Base-by-base conservation (phyloP, 1,284 basidiomycete species). In the Vanrija sp. region DNA sequence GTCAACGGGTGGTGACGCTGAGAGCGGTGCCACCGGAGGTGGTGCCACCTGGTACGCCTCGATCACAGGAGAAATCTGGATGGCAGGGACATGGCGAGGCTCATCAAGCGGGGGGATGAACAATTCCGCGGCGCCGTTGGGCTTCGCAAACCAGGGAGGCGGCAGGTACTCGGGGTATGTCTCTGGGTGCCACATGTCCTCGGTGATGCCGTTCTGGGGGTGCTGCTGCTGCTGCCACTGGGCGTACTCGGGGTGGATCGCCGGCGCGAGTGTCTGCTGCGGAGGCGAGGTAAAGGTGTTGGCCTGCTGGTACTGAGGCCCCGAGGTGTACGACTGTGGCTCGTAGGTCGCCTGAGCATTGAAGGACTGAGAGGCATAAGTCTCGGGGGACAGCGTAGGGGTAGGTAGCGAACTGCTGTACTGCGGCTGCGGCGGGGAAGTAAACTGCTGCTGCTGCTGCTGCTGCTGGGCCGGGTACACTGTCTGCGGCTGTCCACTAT, bases 171-270 rank as follows among this genome's bases (percentile, higher is more conserved):
- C 54, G 1, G 73, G 75, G 49, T 64, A 75, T 3, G 65, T 61
- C 14, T 71, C 66, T 2, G 73, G 69, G 28, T 70, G 64, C 71
- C 71, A 75, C 57, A 77, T 63, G 39, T 69, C 69, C 12, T 65
- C 58, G 39, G 58, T 57, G 25, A 66, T 58, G 19, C 60, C 59
- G 40, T 46, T 42, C 26, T 43, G 48, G 23, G 25, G 23, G 26
- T 39, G 39, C 42, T 39, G 46, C 43, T 38, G 47, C 14, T 34
- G 19, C 16, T 25, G 39, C 44, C 39, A 29, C 23, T 16, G 16
- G 19, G 28, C 25, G 21, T 40, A 15, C n/a, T 14, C 19, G 28
- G 45, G n/a, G n/a, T 42, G 25, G 38, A 38, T 7, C 6, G 8
- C 12, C 25, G 21, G 18, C 34, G 34, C 5, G 8, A 18, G 46